Conservation (phyloP, 176 grass and related monocot species). For the barley (Hordeum vulgare) region MorexV3_pseudomolecules_assembly NC_058522.1:34816009-34816508, state of each 20-base stretch:
- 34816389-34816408: background rate
- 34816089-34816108: too few relatives aligned
- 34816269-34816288: background rate
- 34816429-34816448: background rate
- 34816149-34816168: too few relatives aligned
- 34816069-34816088: too few relatives aligned
- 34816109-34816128: too few relatives aligned
- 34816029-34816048: too few relatives aligned
- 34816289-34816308: background rate
- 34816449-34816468: background rate
- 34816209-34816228: background rate
- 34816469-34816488: conserved; percentile 62
- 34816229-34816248: background rate
- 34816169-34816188: too few relatives aligned
- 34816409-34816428: background rate
- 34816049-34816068: too few relatives aligned
- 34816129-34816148: too few relatives aligned
- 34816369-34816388: background rate
- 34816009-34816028: too few relatives aligned
- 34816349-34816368: background rate
- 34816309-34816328: background rate
- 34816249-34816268: background rate
- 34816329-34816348: too few relatives aligned
- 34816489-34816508: conserved; percentile 87
- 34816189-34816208: too few relatives aligned